phyloP scores from a whole-genome alignment of 192 early-diverging fungal genomes.

The Coemansia sp. region DNA sequence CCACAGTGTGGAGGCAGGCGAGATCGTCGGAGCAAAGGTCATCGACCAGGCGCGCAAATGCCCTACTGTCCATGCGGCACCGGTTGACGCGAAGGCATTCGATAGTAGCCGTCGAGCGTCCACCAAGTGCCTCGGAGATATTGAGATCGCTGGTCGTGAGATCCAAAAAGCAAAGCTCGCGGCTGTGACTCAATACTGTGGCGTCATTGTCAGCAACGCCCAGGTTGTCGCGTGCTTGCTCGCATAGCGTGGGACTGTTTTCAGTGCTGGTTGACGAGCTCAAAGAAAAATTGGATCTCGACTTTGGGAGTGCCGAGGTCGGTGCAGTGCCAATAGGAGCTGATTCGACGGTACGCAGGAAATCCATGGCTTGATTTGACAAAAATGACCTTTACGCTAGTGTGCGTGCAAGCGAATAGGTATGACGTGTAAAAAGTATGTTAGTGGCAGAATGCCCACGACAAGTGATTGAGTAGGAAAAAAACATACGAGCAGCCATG shows the following conservation, averaged over 20 bases:
- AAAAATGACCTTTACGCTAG: not conserved
- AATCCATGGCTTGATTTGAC: not conserved
- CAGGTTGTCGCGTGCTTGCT: not conserved
- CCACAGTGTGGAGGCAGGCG: slow-evolving; percentile 36
- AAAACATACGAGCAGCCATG: not conserved
- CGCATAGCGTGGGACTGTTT: slow-evolving; percentile 41
- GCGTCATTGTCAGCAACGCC: slow-evolving; percentile 3
- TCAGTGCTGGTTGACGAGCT: slow-evolving; percentile 19
- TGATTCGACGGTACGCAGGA: not conserved
- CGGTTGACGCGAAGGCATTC: slow-evolving; percentile 56
- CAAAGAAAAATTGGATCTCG: slow-evolving; percentile 21
- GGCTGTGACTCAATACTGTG: slow-evolving; percentile 24
- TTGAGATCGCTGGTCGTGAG: slow-evolving; percentile 37
- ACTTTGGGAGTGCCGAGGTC: slow-evolving; percentile 26
- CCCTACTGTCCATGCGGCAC: slow-evolving; percentile 44
- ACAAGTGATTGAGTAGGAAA: not conserved
- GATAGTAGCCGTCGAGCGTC: slow-evolving; percentile 37
- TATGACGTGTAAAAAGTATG: not conserved
- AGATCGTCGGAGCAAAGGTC: slow-evolving; percentile 34
- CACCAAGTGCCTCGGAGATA: slow-evolving; percentile 36
- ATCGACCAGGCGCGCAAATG: slow-evolving; percentile 33
- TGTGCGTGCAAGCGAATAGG: not conserved
- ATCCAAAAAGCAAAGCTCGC: slow-evolving; percentile 42
- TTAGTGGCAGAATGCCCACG: not conserved
- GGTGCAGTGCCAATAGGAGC: not conserved